These are phyloP conservation scores for Mucor irregularis DNA, from an alignment of 371 early-diverging fungal species.

Conservation along the genomic window DNA sequence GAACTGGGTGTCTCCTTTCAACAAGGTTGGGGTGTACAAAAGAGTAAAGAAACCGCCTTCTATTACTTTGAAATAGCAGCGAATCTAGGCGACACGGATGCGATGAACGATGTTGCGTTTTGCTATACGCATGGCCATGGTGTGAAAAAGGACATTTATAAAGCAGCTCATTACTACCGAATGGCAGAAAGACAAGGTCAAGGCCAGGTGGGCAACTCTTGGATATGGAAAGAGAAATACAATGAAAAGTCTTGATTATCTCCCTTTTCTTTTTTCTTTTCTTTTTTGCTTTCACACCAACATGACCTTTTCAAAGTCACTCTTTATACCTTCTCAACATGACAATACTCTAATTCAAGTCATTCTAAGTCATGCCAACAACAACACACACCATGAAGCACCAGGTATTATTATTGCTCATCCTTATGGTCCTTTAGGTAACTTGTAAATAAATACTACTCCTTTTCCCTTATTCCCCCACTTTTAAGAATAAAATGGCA, in stretches of 20 bases:
- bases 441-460: background rate
- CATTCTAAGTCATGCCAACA: background rate
- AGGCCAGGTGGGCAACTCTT: slow-evolving; percentile 82
- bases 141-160: slow-evolving; percentile 73
- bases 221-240: slow-evolving; percentile 61
- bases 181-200: slow-evolving; percentile 79
- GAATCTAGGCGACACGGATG: slow-evolving; percentile 81
- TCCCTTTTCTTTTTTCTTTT: background rate
- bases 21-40: slow-evolving; percentile 87
- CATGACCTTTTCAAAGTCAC: background rate
- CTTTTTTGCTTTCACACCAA: background rate
- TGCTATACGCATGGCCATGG: slow-evolving; percentile 79
- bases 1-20: slow-evolving; percentile 83
- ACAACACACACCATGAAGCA: background rate
- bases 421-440: slow-evolving; percentile 53
- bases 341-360: background rate
- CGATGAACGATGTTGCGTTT: slow-evolving; percentile 78
- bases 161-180: slow-evolving; percentile 84
- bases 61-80: slow-evolving; percentile 91
- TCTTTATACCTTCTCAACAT: background rate
- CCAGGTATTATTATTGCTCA: slow-evolving; percentile 44
- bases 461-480: background rate
- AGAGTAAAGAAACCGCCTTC: slow-evolving; percentile 78
- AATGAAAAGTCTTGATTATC: slow-evolving; percentile 4
- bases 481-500: background rate